phyloP scores from a whole-genome alignment of 345 rosid species.

The Citrus sp. region DNA sequence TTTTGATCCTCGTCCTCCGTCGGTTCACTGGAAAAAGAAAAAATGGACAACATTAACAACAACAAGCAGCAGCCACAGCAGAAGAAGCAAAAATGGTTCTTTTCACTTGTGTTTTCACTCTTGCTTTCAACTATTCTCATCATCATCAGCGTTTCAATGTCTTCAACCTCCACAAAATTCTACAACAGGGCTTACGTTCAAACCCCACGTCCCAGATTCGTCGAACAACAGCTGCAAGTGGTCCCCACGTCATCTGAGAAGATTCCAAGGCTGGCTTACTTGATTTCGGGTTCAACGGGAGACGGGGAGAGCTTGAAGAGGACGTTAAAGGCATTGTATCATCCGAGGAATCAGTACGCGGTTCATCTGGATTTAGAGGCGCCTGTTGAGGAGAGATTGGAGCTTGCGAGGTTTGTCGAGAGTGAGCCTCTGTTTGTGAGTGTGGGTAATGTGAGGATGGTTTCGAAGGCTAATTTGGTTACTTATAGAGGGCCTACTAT shows the following conservation, averaged over 20 bases:
- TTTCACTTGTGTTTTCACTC: slow-evolving; percentile 34
- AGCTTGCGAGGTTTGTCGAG: slow-evolving; percentile 53
- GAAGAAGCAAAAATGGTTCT: slow-evolving; percentile 51
- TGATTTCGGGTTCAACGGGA: slow-evolving; percentile 77
- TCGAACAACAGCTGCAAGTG: slow-evolving; percentile 41
- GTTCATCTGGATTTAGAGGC: slow-evolving; percentile 88
- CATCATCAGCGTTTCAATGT: slow-evolving; percentile 21
- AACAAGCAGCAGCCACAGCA: slow-evolving; percentile 22
- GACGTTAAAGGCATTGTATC: slow-evolving; percentile 72
- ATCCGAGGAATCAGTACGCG: slow-evolving; percentile 80
- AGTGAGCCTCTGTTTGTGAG: slow-evolving; percentile 36
- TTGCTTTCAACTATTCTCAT: slow-evolving; percentile 43
- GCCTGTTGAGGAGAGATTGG: slow-evolving; percentile 63
- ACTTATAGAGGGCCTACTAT: slow-evolving; percentile 90
- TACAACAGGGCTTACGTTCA: slow-evolving; percentile 13
- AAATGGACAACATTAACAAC: slow-evolving; percentile 3
- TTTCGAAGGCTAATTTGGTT: slow-evolving; percentile 69
- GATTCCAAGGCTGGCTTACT: slow-evolving; percentile 64
- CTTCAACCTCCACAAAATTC: slow-evolving; percentile 27
- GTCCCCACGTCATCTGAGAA: slow-evolving; percentile 21
- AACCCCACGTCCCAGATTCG: slow-evolving; percentile 34
- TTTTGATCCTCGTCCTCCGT: neutral
- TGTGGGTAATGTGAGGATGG: slow-evolving; percentile 71
- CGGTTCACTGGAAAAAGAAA: neutral
- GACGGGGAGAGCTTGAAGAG: slow-evolving; percentile 74